Conservation (phyloP, 441 rosid genomes). For the Geranium incanum region DNA sequence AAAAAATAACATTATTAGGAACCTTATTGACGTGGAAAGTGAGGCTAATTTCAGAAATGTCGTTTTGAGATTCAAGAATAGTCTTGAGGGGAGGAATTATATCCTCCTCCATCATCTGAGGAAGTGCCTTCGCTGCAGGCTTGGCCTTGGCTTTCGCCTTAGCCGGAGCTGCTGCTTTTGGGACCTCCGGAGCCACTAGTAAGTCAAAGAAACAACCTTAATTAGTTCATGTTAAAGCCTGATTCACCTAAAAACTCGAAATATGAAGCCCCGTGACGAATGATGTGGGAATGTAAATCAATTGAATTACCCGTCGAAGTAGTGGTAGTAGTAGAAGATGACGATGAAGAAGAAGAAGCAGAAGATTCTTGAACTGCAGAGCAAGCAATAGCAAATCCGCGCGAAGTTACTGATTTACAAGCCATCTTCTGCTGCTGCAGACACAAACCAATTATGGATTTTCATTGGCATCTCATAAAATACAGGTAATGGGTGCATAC, state of each 20-base stretch:
- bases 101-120: conserved; percentile 79
- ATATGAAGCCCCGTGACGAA: no score
- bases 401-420: conserved; percentile 26
- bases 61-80: conserved; percentile 60
- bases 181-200: conserved; percentile 41
- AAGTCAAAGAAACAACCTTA: conserved; percentile 11
- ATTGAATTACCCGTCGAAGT: neutral
- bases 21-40: conserved; percentile 72
- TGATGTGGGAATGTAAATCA: neutral
- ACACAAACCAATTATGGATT: neutral
- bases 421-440: conserved; percentile 33
- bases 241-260: no score
- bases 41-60: conserved; percentile 49
- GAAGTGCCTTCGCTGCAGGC: conserved; percentile 53
- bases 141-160: conserved; percentile 50
- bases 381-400: conserved; percentile 34
- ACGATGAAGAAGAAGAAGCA: neutral
- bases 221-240: neutral
- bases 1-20: neutral
- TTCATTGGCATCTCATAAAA: neutral
- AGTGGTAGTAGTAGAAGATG: conserved; percentile 32
- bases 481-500: conserved; percentile 4
- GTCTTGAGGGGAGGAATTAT: conserved; percentile 65
- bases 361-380: conserved; percentile 76
- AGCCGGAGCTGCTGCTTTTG: conserved; percentile 25